Percentiles rank a stretch among this genome's conserved stretches.
Evolutionary conservation across 2,329 filamentous ascomycete genomes (phyloP).

Genomic region (Penicillium corylophilum): DNA sequence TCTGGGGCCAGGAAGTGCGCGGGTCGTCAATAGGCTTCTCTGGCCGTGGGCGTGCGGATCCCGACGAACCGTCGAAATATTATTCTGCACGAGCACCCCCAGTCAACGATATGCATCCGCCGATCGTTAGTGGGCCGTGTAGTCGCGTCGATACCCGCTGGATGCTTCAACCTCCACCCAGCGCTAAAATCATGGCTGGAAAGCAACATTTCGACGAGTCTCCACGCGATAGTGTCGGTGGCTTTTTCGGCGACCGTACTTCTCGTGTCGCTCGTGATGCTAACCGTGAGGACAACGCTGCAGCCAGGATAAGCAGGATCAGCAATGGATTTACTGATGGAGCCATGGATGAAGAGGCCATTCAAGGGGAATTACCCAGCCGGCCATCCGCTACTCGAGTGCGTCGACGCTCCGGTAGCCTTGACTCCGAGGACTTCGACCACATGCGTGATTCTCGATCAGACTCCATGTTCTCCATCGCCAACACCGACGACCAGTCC

Average conservation of each 20-base stretch:
- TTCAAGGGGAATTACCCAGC: conserved; percentile 15
- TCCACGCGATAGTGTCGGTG: conserved; percentile 19
- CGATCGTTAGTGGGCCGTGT: conserved; percentile 72
- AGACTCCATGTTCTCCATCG: conserved; percentile 32
- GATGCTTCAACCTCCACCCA: conserved; percentile 93
- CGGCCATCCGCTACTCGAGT: conserved; percentile 19
- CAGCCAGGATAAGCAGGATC: conserved; percentile 2
- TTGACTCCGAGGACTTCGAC: conserved; percentile 11
- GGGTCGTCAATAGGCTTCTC: conserved; percentile 56
- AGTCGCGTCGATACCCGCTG: conserved; percentile 72
- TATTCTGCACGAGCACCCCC: conserved; percentile 66
- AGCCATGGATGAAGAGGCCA: conserved; percentile 3
- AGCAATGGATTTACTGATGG: conserved; percentile 9
- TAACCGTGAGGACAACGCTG: conserved; percentile 1
- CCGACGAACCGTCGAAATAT: conserved; percentile 52
- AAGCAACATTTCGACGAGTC: conserved; percentile 54
- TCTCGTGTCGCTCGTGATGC: conserved; percentile 7
- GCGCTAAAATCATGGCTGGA: conserved; percentile 85
- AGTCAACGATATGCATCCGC: conserved; percentile 82
- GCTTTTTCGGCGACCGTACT: conserved; percentile 7
- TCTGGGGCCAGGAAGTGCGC: conserved; percentile 68
- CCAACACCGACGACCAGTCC: conserved; percentile 29
- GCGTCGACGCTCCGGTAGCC: conserved; percentile 11
- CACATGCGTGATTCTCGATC: conserved; percentile 28
- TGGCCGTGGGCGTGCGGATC: conserved; percentile 38